A percentile compares a stretch with the other conserved stretches of the same genome.
These are phyloP conservation scores for Xylaria sp. DNA, from an alignment of 2,329 filamentous ascomycete species.

Conservation along the genomic window DNA sequence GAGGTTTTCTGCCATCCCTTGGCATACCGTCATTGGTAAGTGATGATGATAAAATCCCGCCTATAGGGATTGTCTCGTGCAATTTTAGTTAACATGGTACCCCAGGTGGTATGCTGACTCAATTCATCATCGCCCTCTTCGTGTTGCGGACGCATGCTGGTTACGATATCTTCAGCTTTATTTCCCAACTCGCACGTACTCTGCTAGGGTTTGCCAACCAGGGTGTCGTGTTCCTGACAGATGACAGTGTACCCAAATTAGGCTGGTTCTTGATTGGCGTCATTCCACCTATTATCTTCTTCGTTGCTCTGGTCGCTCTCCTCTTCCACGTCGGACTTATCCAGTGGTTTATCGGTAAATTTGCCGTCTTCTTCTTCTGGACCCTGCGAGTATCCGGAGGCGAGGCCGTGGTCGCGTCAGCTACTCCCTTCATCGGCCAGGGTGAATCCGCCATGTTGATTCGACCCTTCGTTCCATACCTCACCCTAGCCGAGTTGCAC, in stretches of 20 bases:
- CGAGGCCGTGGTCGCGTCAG: conserved; percentile 92
- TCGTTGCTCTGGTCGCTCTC: conserved; percentile 90
- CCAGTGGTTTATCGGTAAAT: conserved; percentile 91
- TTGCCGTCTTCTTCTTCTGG: conserved; percentile 93
- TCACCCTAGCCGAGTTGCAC: conserved; percentile 89
- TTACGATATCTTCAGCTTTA: conserved; percentile 91
- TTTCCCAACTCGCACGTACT: conserved; percentile 78
- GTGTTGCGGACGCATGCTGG: conserved; percentile 84
- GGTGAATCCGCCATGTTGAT: conserved; percentile 95
- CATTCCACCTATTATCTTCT: conserved; percentile 95
- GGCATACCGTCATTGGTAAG: conserved; percentile 80
- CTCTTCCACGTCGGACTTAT: conserved; percentile 83
- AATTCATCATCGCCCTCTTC: conserved; percentile 90
- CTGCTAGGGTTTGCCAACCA: conserved; percentile 80
- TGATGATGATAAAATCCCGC: background rate
- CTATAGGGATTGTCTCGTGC: conserved; percentile 8
- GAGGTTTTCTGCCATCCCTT: conserved; percentile 72
- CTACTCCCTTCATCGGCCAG: conserved; percentile 93
- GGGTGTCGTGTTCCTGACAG: conserved; percentile 79
- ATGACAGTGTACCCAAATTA: conserved; percentile 54
- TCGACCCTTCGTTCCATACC: conserved; percentile 83
- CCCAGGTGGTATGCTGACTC: conserved; percentile 79
- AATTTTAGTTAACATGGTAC: conserved; percentile 18
- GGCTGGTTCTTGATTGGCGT: conserved; percentile 81
- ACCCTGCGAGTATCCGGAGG: conserved; percentile 86